phyloP scores from a whole-genome alignment of 805 yeast species.

The Wickerhamomyces silvicola region DNA sequence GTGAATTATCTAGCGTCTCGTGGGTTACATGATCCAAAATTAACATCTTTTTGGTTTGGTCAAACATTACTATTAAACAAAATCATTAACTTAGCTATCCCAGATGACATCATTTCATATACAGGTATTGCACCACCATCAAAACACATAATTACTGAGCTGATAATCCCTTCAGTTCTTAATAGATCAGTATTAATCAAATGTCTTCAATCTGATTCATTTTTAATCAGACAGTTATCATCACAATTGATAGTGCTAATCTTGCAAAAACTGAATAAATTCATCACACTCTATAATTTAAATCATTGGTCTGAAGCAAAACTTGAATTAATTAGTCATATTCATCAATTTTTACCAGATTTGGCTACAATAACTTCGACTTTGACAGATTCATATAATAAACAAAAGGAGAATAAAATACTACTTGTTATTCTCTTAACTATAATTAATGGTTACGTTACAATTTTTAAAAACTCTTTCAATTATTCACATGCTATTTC shows the following conservation, averaged over 20 bases:
- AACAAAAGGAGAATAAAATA: conserved; percentile 34
- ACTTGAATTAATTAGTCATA: conserved; percentile 26
- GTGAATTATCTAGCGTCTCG: conserved; percentile 51
- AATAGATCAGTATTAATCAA: conserved; percentile 52
- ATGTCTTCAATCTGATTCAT: conserved; percentile 44
- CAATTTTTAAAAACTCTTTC: conserved; percentile 29
- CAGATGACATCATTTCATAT: conserved; percentile 29
- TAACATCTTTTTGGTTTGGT: conserved; percentile 79
- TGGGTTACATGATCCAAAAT: conserved; percentile 72
- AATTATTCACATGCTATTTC: conserved; percentile 25
- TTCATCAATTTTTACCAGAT: conserved; percentile 42
- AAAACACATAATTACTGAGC: conserved; percentile 38
- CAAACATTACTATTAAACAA: conserved; percentile 56
- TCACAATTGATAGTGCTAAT: conserved; percentile 51
- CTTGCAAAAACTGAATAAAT: conserved; percentile 44
- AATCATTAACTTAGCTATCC: conserved; percentile 52
- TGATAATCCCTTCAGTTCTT: conserved; percentile 58
- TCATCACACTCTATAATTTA: conserved; percentile 29
- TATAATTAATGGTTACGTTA: conserved; percentile 35
- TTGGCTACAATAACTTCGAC: conserved; percentile 35
- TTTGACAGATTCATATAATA: conserved; percentile 34
- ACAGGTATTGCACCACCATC: conserved; percentile 27
- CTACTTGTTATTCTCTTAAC: conserved; percentile 42
- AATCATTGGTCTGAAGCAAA: conserved; percentile 36
- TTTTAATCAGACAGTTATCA: conserved; percentile 55